Conservation (phyloP, 352 stramenopile genomes). For the Phytopythium ostracodes region DNA sequence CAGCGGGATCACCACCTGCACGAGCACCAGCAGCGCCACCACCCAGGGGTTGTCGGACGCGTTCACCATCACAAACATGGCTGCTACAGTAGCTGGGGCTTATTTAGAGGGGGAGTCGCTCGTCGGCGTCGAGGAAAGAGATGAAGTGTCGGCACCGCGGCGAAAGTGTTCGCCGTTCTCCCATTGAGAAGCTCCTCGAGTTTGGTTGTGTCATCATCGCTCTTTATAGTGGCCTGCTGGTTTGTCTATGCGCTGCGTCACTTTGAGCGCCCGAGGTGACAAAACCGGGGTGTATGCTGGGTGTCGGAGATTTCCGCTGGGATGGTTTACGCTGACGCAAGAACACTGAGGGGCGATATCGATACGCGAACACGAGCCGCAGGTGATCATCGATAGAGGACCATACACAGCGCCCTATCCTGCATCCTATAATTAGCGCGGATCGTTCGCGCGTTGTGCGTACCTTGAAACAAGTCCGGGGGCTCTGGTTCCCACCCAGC, state of each 20-base stretch:
- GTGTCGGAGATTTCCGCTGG: no score
- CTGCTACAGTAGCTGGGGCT: neutral
- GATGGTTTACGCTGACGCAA: no score
- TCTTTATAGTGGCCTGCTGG: conserved; percentile 2
- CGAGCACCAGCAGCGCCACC: conserved; percentile 70
- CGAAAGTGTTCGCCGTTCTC: no score
- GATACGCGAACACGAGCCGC: no score
- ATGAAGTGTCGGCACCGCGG: neutral
- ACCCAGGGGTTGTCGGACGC: conserved; percentile 79
- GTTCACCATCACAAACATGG: conserved; percentile 80
- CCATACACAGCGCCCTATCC: no score
- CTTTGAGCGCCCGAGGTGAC: neutral
- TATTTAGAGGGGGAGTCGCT: neutral
- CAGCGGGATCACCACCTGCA: conserved; percentile 70
- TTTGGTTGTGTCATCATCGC: conserved; percentile 5
- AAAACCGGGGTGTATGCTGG: neutral
- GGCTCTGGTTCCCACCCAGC: no score
- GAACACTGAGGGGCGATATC: no score
- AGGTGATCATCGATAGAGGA: no score
- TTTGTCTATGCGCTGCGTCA: neutral
- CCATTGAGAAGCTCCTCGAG: neutral
- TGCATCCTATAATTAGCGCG: no score
- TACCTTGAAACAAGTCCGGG: no score
- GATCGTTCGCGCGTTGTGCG: no score
- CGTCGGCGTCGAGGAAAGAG: no score